Evolutionary conservation across 208 protist species (phyloP).

Genomic region (Leptomonas pyrrhocoris): DNA sequence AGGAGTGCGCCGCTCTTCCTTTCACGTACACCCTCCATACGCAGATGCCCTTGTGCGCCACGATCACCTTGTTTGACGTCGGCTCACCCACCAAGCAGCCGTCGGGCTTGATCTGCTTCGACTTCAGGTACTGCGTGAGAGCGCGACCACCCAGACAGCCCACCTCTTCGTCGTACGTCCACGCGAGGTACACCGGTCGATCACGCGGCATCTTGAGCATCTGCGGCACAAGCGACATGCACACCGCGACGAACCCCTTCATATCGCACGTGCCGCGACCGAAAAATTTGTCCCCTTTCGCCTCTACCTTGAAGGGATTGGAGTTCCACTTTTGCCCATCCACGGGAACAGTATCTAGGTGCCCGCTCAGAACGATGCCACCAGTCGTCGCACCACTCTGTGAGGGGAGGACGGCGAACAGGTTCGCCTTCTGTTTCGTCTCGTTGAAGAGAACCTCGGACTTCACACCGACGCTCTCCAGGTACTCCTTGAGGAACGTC

Average conservation of each 20-base stretch:
- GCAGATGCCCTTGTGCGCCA: slow-evolving; percentile 59
- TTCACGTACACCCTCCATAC: slow-evolving; percentile 37
- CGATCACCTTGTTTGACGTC: slow-evolving; percentile 59
- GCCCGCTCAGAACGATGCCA: slow-evolving; percentile 59
- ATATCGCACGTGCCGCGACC: slow-evolving; percentile 63
- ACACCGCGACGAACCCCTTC: slow-evolving; percentile 64
- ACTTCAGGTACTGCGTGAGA: slow-evolving; percentile 43
- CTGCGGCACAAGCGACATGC: slow-evolving; percentile 52
- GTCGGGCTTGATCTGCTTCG: slow-evolving; percentile 40
- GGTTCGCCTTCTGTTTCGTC: slow-evolving; percentile 46
- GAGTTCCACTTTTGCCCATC: slow-evolving; percentile 62
- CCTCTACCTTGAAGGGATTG: slow-evolving; percentile 42
- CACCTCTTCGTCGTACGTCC: slow-evolving; percentile 55
- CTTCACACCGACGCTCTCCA: slow-evolving; percentile 33
- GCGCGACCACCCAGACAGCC: slow-evolving; percentile 47
- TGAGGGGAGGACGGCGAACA: slow-evolving; percentile 53
- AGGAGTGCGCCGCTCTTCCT: slow-evolving; percentile 46
- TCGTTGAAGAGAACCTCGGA: slow-evolving; percentile 37
- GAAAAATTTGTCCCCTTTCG: slow-evolving; percentile 42
- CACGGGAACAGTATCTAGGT: slow-evolving; percentile 55
- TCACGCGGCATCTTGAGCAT: slow-evolving; percentile 44
- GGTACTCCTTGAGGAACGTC: slow-evolving; percentile 33
- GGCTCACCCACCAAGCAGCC: slow-evolving; percentile 66
- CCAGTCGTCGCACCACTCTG: slow-evolving; percentile 33
- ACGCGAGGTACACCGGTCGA: slow-evolving; percentile 57